These are phyloP conservation scores for Gremmenia infestans DNA, from an alignment of 2,329 filamentous ascomycete species.

Conservation along the genomic window DNA sequence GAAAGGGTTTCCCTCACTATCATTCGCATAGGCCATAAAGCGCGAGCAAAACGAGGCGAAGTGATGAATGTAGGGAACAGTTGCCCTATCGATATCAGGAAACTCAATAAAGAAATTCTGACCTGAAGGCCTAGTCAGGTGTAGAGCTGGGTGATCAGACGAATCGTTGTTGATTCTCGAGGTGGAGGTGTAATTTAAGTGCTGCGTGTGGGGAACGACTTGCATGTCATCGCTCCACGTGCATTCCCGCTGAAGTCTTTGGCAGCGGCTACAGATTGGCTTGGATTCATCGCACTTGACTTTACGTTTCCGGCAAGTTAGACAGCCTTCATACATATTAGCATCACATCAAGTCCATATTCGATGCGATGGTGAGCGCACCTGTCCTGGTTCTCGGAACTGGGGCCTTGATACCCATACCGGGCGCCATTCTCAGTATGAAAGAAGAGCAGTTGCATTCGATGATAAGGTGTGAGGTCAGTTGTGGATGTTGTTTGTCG, in stretches of 20 bases:
- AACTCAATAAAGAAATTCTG: constrained; percentile 30
- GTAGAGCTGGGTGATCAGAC: constrained; percentile 2
- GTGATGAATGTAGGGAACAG: constrained; percentile 29
- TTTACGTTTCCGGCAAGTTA: constrained; percentile 63
- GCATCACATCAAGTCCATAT: background rate
- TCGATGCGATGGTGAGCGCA: constrained; percentile 4
- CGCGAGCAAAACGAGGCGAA: constrained; percentile 29
- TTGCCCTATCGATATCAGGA: constrained; percentile 23
- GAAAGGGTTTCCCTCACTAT: constrained; percentile 30
- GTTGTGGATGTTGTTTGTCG: background rate
- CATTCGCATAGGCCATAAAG: constrained; percentile 29
- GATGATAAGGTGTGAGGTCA: background rate
- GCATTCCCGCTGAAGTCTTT: constrained; percentile 26
- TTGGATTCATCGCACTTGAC: constrained; percentile 69
- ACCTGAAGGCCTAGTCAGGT: constrained; percentile 13
- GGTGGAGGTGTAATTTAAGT: background rate
- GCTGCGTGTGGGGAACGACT: constrained; percentile 14
- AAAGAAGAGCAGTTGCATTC: background rate
- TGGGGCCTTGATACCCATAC: constrained; percentile 28
- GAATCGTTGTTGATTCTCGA: constrained; percentile 1
- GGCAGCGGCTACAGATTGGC: constrained; percentile 49
- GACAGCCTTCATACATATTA: constrained; percentile 47
- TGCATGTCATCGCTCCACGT: constrained; percentile 26
- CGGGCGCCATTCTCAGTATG: constrained; percentile 22
- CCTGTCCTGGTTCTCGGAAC: constrained; percentile 29